Conservation (phyloP, 805 yeast species). For the Metschnikowia shivogae region DNA sequence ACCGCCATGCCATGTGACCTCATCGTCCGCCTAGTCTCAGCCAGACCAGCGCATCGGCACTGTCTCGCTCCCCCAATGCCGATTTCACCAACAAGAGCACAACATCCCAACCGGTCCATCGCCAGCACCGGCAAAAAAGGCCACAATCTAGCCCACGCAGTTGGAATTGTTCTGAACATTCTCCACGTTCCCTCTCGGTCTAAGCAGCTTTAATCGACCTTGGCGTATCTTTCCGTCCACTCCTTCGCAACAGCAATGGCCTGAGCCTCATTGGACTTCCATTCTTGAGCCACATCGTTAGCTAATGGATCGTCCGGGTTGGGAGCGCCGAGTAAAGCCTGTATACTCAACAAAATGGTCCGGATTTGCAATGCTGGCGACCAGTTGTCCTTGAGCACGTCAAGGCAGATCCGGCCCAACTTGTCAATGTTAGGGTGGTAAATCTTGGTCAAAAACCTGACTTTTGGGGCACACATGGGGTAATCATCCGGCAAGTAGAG, state of each 20-base stretch:
- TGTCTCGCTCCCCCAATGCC: no score
- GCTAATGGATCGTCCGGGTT: slow-evolving; percentile 98
- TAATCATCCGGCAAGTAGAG: slow-evolving; percentile 92
- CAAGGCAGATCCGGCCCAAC: slow-evolving; percentile 91
- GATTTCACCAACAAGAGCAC: no score
- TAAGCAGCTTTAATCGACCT: neutral
- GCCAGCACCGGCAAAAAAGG: no score
- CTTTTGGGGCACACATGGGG: slow-evolving; percentile 97
- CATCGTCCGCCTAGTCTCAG: no score
- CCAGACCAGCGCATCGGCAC: no score
- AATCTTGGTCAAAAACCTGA: slow-evolving; percentile 86
- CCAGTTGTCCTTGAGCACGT: slow-evolving; percentile 94
- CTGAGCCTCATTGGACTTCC: slow-evolving; percentile 79
- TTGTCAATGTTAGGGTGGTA: slow-evolving; percentile 97
- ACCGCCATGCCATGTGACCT: no score
- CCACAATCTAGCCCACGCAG: no score
- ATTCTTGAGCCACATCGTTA: slow-evolving; percentile 94
- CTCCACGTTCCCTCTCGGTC: neutral
- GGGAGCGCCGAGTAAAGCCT: slow-evolving; percentile 91
- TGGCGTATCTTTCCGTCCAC: slow-evolving; percentile 67
- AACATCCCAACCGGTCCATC: no score
- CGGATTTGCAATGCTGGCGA: slow-evolving; percentile 96
- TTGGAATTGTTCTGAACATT: no score
- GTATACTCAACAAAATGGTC: slow-evolving; percentile 85
- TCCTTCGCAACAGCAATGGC: slow-evolving; percentile 79